A percentile compares a stretch with the other conserved stretches of the same genome.
Evolutionary conservation across 768 basidiomycete species (phyloP).

Genomic region (Calvatia gigantea): DNA sequence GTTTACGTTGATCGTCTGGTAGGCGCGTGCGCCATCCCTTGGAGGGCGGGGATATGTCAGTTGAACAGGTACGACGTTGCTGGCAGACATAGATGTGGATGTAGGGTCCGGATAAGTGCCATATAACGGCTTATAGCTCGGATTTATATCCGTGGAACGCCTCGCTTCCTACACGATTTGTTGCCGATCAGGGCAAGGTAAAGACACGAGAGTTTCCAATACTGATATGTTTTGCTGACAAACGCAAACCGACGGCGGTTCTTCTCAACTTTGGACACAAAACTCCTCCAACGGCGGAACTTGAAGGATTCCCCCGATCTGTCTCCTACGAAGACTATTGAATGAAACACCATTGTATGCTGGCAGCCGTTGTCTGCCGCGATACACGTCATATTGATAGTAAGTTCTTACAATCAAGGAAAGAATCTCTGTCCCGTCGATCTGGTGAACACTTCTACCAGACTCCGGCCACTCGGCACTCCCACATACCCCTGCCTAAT

Average conservation of each 20-base stretch:
- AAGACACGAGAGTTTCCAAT: constrained; percentile 7
- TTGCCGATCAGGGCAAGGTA: constrained; percentile 3
- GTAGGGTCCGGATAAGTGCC: not conserved
- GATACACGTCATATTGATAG: not conserved
- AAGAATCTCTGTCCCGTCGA: not conserved
- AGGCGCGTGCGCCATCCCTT: constrained; percentile 22
- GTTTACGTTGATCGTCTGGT: constrained; percentile 21
- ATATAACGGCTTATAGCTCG: not conserved
- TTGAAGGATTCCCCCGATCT: no score
- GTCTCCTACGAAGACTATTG: no score
- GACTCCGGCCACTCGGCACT: not conserved
- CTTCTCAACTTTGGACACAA: not conserved
- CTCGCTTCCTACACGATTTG: not conserved
- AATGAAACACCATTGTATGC: no score
- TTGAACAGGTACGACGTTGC: constrained; percentile 1
- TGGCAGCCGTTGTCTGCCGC: no score
- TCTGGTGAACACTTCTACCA: not conserved
- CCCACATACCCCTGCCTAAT: not conserved
- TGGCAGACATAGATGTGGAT: not conserved
- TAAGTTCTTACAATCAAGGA: not conserved
- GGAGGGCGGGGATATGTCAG: constrained; percentile 19
- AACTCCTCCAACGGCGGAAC: not conserved
- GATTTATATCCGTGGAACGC: not conserved
- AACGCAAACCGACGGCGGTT: not conserved
- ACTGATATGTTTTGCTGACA: constrained; percentile 5